Evolutionary conservation across 768 basidiomycete genomes (phyloP), one percentile per base, ranked within the genome.

Genomic region (Epithele typhae): DNA sequence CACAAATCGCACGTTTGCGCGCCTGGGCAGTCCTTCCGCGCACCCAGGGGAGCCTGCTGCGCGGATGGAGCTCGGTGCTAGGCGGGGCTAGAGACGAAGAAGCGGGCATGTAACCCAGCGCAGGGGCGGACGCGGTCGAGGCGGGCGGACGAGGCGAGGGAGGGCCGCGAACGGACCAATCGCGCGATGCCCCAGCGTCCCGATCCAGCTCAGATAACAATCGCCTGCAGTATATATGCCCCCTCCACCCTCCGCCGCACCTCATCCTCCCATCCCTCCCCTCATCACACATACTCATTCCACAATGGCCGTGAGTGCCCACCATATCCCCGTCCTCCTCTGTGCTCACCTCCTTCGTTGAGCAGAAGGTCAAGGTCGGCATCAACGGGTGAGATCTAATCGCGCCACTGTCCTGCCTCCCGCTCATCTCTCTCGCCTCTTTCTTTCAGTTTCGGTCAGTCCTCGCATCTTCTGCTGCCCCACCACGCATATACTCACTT

Each of bases 381-480:
- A 96, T 96, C 76, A 96, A 96, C 73, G 92, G 92, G 91, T 94
- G 73, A 37, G 48, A 43, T 36, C 39, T 24, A 40, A 25, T 25
- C 43, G 46, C 37, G 40, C n/a, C 25, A 39, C 57, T 24, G 4
- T 41, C 25, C 15, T 21, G 22, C 25, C 17, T 23, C 30, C 25
- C 17, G 4, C 46, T 40, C 23, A 53, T 58, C 40, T 30, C 18
- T 8, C 40, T 37, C 43, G 49, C 48, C 48, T 40, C 50, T 56
- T 10, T 46, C 56, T 42, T 57, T 25, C 24, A 85, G 86, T 76
- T 92, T 92, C 71, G 89, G 90, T 90, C 64, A 64, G 85, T 61
- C 36, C 17, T 27, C n/a, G 27, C 24, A 10, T 40, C 17, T 4
- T n/a, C n/a, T n/a, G n/a, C n/a, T n/a, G n/a, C 18, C 48, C 45